Percentiles rank a stretch among this genome's conserved stretches.
Evolutionary conservation across 2,329 filamentous ascomycete genomes (phyloP).

Genomic region (Arthroderma sp.): DNA sequence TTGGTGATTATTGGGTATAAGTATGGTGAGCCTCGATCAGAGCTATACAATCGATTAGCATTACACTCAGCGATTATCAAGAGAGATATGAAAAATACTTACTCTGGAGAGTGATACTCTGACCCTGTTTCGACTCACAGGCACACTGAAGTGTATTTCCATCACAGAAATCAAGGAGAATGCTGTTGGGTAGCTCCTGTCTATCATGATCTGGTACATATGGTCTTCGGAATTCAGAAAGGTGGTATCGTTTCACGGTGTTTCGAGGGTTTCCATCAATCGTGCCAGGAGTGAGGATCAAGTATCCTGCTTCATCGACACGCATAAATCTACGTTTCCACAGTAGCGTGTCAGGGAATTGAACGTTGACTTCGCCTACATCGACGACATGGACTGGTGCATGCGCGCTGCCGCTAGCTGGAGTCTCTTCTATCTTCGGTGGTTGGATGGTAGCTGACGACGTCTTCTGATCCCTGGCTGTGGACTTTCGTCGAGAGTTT

Average conservation of each 20-base stretch:
- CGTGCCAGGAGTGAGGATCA: constrained; percentile 64
- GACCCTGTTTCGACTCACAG: constrained; percentile 45
- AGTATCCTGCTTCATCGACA: constrained; percentile 69
- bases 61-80: neutral
- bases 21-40: constrained; percentile 8
- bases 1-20: constrained; percentile 3
- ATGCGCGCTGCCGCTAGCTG: constrained; percentile 28
- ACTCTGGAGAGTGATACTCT: constrained; percentile 42
- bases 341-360: constrained; percentile 88
- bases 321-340: constrained; percentile 91
- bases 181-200: constrained; percentile 84
- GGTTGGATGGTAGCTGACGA: constrained; percentile 21
- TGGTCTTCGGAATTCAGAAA: constrained; percentile 69
- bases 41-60: neutral
- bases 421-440: constrained; percentile 18
- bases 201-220: constrained; percentile 79
- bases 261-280: constrained; percentile 47
- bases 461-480: constrained; percentile 28
- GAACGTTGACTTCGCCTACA: constrained; percentile 86
- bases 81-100: constrained; percentile 19
- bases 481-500: constrained; percentile 38
- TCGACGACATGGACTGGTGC: constrained; percentile 45
- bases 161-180: constrained; percentile 51
- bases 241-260: constrained; percentile 67
- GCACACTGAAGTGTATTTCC: constrained; percentile 53